Conservation (phyloP, 164 flowering plant genomes). For the Euptelea pleiosperma region DNA sequence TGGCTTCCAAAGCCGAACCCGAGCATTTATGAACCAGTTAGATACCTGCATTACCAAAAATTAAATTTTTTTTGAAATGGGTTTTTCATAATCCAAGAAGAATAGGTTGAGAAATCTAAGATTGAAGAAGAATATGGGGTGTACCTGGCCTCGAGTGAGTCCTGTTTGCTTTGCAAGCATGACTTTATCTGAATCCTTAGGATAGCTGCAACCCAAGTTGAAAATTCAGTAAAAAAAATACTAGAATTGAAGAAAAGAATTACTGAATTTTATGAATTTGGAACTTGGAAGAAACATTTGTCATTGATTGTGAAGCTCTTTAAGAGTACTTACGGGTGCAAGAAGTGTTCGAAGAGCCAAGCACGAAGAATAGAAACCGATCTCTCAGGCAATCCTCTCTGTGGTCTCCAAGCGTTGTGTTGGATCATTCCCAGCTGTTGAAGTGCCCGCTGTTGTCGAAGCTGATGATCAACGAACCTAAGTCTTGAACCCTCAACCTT, state of each 20-base stretch:
- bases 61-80: too few relatives aligned
- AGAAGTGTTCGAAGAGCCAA: conserved; percentile 98
- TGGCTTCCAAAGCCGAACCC: conserved; percentile 99
- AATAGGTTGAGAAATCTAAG: conserved; percentile 1
- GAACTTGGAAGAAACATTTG: too few relatives aligned
- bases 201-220: conserved; percentile 59
- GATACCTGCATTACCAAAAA: conserved; percentile 61
- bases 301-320: not conserved
- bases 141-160: conserved; percentile 91
- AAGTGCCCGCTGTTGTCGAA: conserved; percentile 82
- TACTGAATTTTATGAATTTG: not conserved
- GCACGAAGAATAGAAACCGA: conserved; percentile 97
- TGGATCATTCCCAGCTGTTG: conserved; percentile 96
- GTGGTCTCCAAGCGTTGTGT: conserved; percentile 99
- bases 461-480: conserved; percentile 75
- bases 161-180: conserved; percentile 97
- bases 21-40: conserved; percentile 97
- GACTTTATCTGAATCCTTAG: conserved; percentile 92
- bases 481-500: conserved; percentile 65
- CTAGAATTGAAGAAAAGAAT: not conserved
- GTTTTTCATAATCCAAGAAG: not conserved
- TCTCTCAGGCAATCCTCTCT: conserved; percentile 91
- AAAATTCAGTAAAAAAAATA: not conserved
- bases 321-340: conserved; percentile 73
- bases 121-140: not conserved